Evolutionary conservation across 768 basidiomycete genomes (phyloP), one percentile per base, ranked within the genome.

Genomic region (Mycena amicta): DNA sequence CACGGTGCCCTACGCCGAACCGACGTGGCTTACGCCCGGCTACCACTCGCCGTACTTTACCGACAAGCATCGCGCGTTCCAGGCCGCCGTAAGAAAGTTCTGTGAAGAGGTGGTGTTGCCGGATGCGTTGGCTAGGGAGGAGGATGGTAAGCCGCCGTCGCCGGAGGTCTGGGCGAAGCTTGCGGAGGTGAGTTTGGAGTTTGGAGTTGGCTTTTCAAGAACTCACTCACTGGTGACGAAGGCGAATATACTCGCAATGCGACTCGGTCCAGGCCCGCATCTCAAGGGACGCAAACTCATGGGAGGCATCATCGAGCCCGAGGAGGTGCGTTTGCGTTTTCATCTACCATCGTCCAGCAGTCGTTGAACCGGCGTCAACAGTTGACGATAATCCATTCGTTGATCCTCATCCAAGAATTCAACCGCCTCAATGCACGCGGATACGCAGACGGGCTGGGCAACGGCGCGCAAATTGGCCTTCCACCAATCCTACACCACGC

Each of bases 1-100:
- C 53, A 72, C 74, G 52, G 85, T 93, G 0, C 92, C 92, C 0
- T 93, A 91, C 68, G 89, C 83, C 0, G 92, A 93, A 66, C 89
- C 92, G 2, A 85, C 83, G 16, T 93, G 91, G 88, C 70, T 37
- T 27, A 52, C 47, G 23, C 23, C n/a, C 52, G 58, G 61, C 51
- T 65, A 56, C 52, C 55, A 59, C n/a, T 55, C 37, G 51, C 62
- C 51, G 18, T 61, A 52, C 33, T 60, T 61, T 64, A 81, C 31
- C 87, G 85, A 55, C 86, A 81, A 77, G 52, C 90, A 92, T 71
- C 76, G 80, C 45, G 71, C 70, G 27, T 82, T 91, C 70, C 87
- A 88, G 68, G 76, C 73, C 65, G 87, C 75, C 1, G 77, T 90
- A 62, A 80, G 92, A 46, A 81, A 83, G 68, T 90, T 94, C 67